Evolutionary conservation across 2,329 filamentous ascomycete genomes (phyloP), one percentile per base, ranked within the genome.

Genomic region (Pseudogymnoascus sp.): DNA sequence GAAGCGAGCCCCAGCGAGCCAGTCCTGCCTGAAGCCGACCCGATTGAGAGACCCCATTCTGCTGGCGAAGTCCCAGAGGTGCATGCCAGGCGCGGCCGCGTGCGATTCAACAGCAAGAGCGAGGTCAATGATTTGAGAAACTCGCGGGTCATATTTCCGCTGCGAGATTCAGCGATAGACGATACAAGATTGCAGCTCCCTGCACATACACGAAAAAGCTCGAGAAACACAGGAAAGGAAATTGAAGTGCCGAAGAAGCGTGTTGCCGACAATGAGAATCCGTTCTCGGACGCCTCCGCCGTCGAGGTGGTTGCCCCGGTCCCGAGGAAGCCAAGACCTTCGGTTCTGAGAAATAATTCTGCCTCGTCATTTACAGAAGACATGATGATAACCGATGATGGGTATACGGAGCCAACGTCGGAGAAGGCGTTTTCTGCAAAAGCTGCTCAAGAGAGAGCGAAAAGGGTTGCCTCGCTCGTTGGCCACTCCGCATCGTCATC

Each of bases 401-500:
- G 25, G 12, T 56, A 67, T 8, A 63, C 67, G 14, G 70, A 67
- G 12, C 64, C 61, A 11, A 67, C 59, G 1, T 37, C 69, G 25
- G 71, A 73, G 64, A 72, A 73, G 64, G 64, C 67, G 1, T 71
- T 70, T 59, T 73, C 70, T 16, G 72, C 71, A 18, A 60, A 71
- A 23, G 70, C 72, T 10, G 71, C 72, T 8, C 72, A 73, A 46
- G 69, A 71, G 50, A 63, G 70, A 56, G 72, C 71, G 37, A 68
- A 73, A 50, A 67, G 70, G 40, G 65, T 73, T 37, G 71, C 72
- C 38, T 67, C 68, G 10, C 62, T 72, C 18, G 70, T 73, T 16
- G 69, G 70, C 56, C 67, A 73, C 64, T 73, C 71, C 16, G 71
- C 70, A 38, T 72, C 72, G 3, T 65, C 67, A n/a, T 73, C 72